Percentiles rank a stretch among this genome's conserved stretches.
Evolutionary conservation across 2,329 filamentous ascomycete genomes (phyloP).

Genomic region (Magnaporthiopsis incrustans): DNA sequence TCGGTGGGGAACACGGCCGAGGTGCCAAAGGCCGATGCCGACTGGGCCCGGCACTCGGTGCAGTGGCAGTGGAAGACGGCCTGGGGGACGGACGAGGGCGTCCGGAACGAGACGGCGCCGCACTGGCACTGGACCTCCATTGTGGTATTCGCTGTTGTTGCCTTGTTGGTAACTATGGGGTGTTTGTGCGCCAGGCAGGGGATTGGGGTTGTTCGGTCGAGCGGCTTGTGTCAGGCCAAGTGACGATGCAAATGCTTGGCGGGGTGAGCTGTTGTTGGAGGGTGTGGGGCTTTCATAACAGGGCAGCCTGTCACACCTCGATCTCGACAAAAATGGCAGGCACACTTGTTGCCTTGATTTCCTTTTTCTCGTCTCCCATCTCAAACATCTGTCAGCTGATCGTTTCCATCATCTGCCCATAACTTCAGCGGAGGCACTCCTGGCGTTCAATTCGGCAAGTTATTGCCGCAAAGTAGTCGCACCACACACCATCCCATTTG

Average conservation of each 20-base stretch:
- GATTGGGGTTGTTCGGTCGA: neutral
- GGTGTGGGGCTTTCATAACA: neutral
- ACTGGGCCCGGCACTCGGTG: constrained; percentile 56
- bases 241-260: neutral
- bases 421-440: too few species aligned
- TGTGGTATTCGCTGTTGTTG: neutral
- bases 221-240: neutral
- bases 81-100: constrained; percentile 49
- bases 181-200: neutral
- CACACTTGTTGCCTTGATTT: too few species aligned
- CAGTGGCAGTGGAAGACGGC: constrained; percentile 68
- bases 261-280: neutral
- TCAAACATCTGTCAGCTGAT: neutral
- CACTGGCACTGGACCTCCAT: constrained; percentile 61
- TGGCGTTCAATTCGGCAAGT: neutral
- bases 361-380: too few species aligned
- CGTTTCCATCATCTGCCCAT: neutral
- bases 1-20: constrained; percentile 12
- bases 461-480: too few species aligned
- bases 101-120: constrained; percentile 53
- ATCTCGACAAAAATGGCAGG: too few species aligned
- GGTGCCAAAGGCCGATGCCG: constrained; percentile 34
- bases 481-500: neutral
- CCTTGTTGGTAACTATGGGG: neutral
- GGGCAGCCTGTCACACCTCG: neutral